phyloP scores from a whole-genome alignment of 805 yeast species.

The Candida glaebosa region DNA sequence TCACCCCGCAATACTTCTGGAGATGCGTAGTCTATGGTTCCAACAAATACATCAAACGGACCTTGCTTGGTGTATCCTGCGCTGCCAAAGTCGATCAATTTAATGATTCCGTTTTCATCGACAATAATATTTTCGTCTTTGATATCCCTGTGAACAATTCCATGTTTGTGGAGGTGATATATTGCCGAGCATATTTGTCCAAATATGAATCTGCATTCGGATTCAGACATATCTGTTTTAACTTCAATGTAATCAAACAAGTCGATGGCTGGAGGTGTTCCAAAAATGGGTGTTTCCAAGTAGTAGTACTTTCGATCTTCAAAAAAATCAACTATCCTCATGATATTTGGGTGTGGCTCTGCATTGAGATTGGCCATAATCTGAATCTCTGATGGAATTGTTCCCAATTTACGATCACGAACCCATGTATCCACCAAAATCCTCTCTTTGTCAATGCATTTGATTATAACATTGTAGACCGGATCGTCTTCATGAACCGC shows the following conservation, averaged over 20 bases:
- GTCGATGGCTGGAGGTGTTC: conserved; percentile 86
- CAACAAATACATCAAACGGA: conserved; percentile 96
- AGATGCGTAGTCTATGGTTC: conserved; percentile 96
- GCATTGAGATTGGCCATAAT: conserved; percentile 78
- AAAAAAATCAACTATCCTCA: conserved; percentile 83
- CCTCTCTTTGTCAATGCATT: conserved; percentile 87
- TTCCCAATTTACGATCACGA: conserved; percentile 84
- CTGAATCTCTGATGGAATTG: conserved; percentile 95
- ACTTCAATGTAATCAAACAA: conserved; percentile 89
- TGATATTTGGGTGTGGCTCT: conserved; percentile 83
- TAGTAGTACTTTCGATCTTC: conserved; percentile 90
- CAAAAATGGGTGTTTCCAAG: conserved; percentile 88
- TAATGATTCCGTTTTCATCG: conserved; percentile 74
- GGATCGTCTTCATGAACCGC: conserved; percentile 66
- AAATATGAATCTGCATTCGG: conserved; percentile 74
- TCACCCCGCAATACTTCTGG: conserved; percentile 92
- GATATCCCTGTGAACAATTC: conserved; percentile 90
- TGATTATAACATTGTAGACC: conserved; percentile 68
- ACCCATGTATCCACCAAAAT: conserved; percentile 98
- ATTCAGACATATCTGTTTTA: conserved; percentile 74
- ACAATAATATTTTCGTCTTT: conserved; percentile 93
- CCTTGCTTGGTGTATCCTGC: conserved; percentile 90
- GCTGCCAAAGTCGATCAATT: conserved; percentile 91
- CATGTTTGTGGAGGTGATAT: conserved; percentile 76
- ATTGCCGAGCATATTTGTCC: conserved; percentile 77